phyloP scores from a whole-genome alignment of 306 rosid species.

The Dryas drummondii region DNA sequence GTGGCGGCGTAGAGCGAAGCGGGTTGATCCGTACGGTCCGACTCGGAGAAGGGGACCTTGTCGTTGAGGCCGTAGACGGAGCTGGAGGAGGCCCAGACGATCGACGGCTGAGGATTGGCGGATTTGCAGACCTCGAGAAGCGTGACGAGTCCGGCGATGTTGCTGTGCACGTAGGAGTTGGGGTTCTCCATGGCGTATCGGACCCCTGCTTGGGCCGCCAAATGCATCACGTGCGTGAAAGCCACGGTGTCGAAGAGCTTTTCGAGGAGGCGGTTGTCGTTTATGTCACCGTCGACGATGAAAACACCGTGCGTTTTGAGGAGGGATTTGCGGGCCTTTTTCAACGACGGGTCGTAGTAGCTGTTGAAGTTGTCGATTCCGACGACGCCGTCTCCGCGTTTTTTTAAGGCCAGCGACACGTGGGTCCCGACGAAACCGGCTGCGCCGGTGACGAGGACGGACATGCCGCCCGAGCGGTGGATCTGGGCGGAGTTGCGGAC shows the following conservation, averaged over 20 bases:
- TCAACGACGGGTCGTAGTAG: conserved; percentile 80
- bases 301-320: conserved; percentile 46
- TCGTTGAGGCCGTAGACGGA: conserved; percentile 85
- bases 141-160: conserved; percentile 80
- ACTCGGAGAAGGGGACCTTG: conserved; percentile 66
- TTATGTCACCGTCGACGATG: conserved; percentile 69
- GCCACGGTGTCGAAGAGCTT: conserved; percentile 80
- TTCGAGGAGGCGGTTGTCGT: conserved; percentile 58
- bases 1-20: conserved; percentile 84
- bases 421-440: conserved; percentile 78
- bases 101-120: conserved; percentile 72
- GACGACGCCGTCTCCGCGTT: conserved; percentile 78
- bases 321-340: conserved; percentile 57
- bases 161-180: conserved; percentile 78
- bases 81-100: conserved; percentile 89
- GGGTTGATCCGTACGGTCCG: conserved; percentile 70
- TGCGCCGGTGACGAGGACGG: conserved; percentile 77
- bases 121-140: conserved; percentile 72
- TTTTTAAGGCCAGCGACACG: conserved; percentile 68
- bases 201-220: conserved; percentile 95
- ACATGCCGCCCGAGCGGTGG: conserved; percentile 66
- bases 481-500: conserved; percentile 70
- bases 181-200: conserved; percentile 94
- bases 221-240: conserved; percentile 83
- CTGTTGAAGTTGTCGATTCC: conserved; percentile 80